Base-by-base conservation (phyloP, 306 rosid genomes). In the Aeschynomene evenia region DNA sequence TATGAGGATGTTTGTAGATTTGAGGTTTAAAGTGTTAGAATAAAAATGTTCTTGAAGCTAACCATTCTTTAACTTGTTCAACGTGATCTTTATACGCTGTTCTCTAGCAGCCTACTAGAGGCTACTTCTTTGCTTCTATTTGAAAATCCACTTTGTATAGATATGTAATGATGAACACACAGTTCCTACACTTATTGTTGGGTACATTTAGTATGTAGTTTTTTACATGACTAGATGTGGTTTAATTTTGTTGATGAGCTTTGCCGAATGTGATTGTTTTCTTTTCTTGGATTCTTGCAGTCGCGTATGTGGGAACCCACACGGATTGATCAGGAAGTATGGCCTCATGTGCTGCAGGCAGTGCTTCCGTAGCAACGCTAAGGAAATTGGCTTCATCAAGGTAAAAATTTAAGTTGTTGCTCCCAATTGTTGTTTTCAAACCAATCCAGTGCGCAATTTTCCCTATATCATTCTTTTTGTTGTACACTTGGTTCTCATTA, bases 291-390 rank as follows among this genome's bases (percentile, higher is more conserved):
- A 4, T 33, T 22, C 42, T 71, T 57, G 13, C 66, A 71, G 75
- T 45, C 75, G 68, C 2, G 75, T 71, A 4, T 89, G 96, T 21
- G 92, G 92, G 15, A 86, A 89, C 71, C 84, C 97, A 1, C 98
- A 94, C 63, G 97, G 95, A 9, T 71, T 94, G 83, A 90, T 94
- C 71, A 72, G 98, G 83, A 94, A 94, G 87, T 90, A 88, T 2
- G 96, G 96, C 1, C 90, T 94, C 11, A 94, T 85, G 91, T 94
- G 98, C 16, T 94, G 98, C 87, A 90, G 97, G 83, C 97, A 90
- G 74, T 94, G 98, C 85, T 94, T 94, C 89, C 91, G 94, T 18
- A 90, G 97, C 86, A 90, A 94, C 14, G 96, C 98, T 82, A 94
- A 94, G 86, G 96, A 94, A 77, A 94, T 94, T 51, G 96, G 98